A percentile compares a stretch with the other conserved stretches of the same genome.
These are phyloP conservation scores for Larix kaempferi DNA, from an alignment of 75 land plant genomes.

Conservation along the genomic window DNA sequence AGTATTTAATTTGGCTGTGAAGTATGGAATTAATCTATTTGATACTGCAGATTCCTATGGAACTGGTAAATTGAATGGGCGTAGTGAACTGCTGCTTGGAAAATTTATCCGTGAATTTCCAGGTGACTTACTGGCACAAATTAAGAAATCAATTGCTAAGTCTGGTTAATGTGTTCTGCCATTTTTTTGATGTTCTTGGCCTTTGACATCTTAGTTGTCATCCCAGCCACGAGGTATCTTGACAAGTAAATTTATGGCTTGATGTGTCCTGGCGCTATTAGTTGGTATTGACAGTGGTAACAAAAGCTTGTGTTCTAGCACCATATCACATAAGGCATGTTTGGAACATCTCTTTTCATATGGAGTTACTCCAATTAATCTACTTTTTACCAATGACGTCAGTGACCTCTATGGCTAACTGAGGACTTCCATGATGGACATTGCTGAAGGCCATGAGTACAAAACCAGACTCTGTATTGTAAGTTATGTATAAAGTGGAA, in stretches of 20 bases:
- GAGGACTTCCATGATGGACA: not conserved
- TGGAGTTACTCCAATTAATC: no score
- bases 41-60: constrained; percentile 99
- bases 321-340: not conserved
- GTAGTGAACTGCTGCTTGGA: constrained; percentile 90
- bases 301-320: not conserved
- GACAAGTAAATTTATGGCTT: not conserved
- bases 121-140: constrained; percentile 28
- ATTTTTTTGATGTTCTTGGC: not conserved
- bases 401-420: not conserved
- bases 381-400: not conserved
- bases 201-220: not conserved
- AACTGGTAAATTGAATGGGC: constrained; percentile 88
- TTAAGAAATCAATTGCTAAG: not conserved
- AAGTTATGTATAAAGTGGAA: no score
- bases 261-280: not conserved
- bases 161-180: not conserved
- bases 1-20: constrained; percentile 74
- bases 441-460: no score
- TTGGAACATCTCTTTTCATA: no score
- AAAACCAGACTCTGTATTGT: no score
- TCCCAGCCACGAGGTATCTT: not conserved
- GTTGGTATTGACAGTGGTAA: no score
- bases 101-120: constrained; percentile 74
- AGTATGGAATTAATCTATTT: constrained; percentile 87